A percentile compares a stretch with the other conserved stretches of the same genome.
These are phyloP conservation scores for Eutrema japonicum DNA, from an alignment of 345 rosid species.

Conservation along the genomic window DNA sequence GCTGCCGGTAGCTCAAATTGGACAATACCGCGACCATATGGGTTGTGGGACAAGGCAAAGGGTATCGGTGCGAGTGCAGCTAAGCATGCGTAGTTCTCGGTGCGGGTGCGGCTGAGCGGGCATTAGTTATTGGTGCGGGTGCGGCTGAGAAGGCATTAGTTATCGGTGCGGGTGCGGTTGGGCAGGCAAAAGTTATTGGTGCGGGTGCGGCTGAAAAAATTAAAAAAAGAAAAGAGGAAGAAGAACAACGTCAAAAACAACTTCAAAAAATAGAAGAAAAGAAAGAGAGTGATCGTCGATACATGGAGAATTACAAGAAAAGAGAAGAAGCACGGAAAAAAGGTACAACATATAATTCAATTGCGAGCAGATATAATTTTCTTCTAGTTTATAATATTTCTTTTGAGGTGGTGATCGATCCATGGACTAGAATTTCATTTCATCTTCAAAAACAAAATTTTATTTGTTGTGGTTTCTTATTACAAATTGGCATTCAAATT, in stretches of 20 bases:
- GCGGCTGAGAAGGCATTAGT: not conserved
- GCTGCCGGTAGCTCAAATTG: conserved; percentile 1
- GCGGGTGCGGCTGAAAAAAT: not conserved
- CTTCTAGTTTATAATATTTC: not conserved
- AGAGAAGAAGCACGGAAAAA: not conserved
- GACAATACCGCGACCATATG: not conserved
- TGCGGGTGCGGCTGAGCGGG: not conserved
- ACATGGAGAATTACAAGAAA: not conserved
- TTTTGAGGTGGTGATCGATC: not conserved
- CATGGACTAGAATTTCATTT: conserved; percentile 13
- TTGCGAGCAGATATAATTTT: conserved; percentile 1
- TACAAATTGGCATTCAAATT: not conserved
- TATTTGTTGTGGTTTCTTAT: too few relatives aligned
- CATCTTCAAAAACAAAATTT: not conserved
- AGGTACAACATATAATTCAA: not conserved
- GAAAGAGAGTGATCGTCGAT: not conserved
- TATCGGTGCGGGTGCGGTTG: not conserved
- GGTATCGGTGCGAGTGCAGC: not conserved
- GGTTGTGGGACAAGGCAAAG: not conserved
- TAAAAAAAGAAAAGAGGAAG: not conserved
- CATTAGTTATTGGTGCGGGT: not conserved
- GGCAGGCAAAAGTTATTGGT: not conserved
- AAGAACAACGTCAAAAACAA: too few relatives aligned
- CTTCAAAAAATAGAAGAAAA: too few relatives aligned
- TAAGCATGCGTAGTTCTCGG: not conserved